Percentiles rank a stretch among this genome's conserved stretches.
Evolutionary conservation across 257 asterid genomes (phyloP).

Genomic region (Nicotiana undulata): DNA sequence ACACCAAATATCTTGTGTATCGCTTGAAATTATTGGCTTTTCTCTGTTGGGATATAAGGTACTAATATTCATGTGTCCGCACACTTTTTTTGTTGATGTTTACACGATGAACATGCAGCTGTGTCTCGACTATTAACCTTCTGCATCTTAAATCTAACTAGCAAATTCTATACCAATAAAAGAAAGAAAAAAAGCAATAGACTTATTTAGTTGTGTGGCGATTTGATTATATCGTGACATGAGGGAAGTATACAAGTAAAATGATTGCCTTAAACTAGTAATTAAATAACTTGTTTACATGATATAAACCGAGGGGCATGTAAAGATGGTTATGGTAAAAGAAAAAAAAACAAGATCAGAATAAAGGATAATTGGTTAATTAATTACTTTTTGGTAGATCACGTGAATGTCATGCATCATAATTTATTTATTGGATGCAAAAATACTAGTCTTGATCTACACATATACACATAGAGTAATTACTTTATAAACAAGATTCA

Average conservation of each 20-base stretch:
- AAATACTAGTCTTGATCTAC: too few relatives aligned
- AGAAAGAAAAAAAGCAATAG: too few relatives aligned
- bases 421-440: too few relatives aligned
- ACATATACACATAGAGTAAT: too few relatives aligned
- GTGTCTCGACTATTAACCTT: background rate
- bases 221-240: too few relatives aligned
- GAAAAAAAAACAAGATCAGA: too few relatives aligned
- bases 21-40: constrained; percentile 55
- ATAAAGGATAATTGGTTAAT: too few relatives aligned
- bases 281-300: too few relatives aligned
- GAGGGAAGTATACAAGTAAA: constrained; percentile 7
- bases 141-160: too few relatives aligned
- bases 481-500: too few relatives aligned
- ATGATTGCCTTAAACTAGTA: constrained; percentile 13
- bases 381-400: constrained; percentile 24
- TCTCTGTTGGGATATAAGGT: constrained; percentile 49
- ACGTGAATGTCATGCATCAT: constrained; percentile 20
- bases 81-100: constrained; percentile 85
- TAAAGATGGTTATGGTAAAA: constrained; percentile 23
- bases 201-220: too few relatives aligned
- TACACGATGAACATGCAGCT: constrained; percentile 87
- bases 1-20: constrained; percentile 77
- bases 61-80: constrained; percentile 56
- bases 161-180: too few relatives aligned
- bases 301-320: constrained; percentile 21